phyloP scores from a whole-genome alignment of 164 flowering plant species.

The Aristolochia californica region DNA sequence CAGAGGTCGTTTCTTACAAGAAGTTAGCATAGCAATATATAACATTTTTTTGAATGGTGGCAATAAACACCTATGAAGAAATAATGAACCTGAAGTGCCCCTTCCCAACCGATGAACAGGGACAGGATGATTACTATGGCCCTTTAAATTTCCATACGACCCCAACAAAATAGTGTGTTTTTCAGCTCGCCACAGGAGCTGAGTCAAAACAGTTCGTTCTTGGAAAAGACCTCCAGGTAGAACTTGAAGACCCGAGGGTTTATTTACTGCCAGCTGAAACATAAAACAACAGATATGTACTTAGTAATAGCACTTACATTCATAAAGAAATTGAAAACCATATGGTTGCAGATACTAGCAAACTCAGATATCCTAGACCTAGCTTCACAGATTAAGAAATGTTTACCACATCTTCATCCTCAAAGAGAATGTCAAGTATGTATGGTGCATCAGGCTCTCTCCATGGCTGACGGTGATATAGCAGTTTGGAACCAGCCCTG shows the following conservation, averaged over 20 bases:
- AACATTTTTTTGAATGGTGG: too few relatives aligned
- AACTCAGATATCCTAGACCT: too few relatives aligned
- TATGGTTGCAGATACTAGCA: too few relatives aligned
- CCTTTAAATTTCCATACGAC: background rate
- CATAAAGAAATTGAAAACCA: too few relatives aligned
- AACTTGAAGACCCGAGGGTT: slow-evolving; percentile 96
- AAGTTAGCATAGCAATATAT: too few relatives aligned
- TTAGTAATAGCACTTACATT: too few relatives aligned
- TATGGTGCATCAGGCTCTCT: slow-evolving; percentile 77
- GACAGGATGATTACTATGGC: slow-evolving; percentile 43
- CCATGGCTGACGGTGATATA: slow-evolving; percentile 86
- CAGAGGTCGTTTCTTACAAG: too few relatives aligned
- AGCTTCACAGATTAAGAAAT: background rate
- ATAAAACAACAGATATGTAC: background rate
- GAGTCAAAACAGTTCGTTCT: slow-evolving; percentile 84
- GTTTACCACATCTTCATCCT: slow-evolving; percentile 62
- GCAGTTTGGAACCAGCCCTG: slow-evolving; percentile 48
- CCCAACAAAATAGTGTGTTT: slow-evolving; percentile 18
- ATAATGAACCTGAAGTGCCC: slow-evolving; percentile 77
- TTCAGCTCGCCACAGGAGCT: slow-evolving; percentile 52
- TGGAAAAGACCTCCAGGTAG: slow-evolving; percentile 91
- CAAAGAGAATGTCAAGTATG: slow-evolving; percentile 49
- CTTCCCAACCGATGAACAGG: slow-evolving; percentile 96
- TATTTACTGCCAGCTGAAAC: slow-evolving; percentile 71
- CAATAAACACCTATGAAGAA: background rate